Base-by-base conservation (phyloP, 768 basidiomycete species). In the Leucocoprinus sp. region DNA sequence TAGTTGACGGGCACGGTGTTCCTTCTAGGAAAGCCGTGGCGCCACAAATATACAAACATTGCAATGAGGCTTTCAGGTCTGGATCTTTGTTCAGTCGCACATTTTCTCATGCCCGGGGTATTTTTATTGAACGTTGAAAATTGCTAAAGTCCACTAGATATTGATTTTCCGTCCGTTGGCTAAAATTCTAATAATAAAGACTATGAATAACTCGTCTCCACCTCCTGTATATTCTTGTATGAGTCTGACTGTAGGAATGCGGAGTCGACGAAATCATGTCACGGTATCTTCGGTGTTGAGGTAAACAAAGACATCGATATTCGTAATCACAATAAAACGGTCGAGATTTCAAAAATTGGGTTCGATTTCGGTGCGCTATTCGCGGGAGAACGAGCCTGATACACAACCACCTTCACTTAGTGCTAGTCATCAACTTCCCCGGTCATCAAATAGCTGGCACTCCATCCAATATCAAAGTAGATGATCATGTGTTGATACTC, bases 301-400 rank as follows among this genome's bases (percentile, higher is more conserved):
- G 31, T 31, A 31, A 31, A 31, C 31, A 15, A 15, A n/a, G 26
- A 26, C 5, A 26, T 39, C 4, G 14, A 22, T 22, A 6, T 21
- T 14, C 19, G 23, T 15, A 26, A 41, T 26, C 17, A 27, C 21
- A 18, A 37, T 18, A 14, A 6, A 21, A 12, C 17, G 14, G 41
- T 14, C 24, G 14, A 35, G 34, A 36, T 26, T 15, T 15, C 43
- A 26, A 17, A 33, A 21, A 26, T 23, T 26, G 18, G 12, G n/a
- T 45, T 45, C 12, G 7, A n/a, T 28, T 5, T 35, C n/a, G 8
- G 22, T 40, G 45, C 38, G 39, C 37, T 41, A 41, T 47, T 47
- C 45, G 45, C 38, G 45, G 45, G 45, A 47, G 39, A 47, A 46
- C 36, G 26, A 28, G 31, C 6, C 18, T 37, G 14, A 18, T 31